Evolutionary conservation across 2,329 filamentous ascomycete genomes (phyloP).

Genomic region (Aspergillus quadricinctus): DNA sequence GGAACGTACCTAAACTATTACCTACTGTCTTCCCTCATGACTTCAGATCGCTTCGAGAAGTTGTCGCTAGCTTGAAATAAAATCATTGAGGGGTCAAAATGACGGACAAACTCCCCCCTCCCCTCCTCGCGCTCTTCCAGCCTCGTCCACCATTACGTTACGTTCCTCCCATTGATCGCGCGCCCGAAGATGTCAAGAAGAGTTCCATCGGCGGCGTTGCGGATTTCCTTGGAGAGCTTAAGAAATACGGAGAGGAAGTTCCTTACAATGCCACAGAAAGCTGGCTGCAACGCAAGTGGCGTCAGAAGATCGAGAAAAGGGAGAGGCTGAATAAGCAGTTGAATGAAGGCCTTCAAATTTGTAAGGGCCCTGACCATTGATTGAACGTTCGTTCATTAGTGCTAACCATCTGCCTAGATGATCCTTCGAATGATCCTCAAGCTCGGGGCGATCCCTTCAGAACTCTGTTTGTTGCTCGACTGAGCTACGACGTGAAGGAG

Average conservation of each 20-base stretch:
- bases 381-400: background rate
- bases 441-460: conserved; percentile 91
- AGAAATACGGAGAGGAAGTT: conserved; percentile 74
- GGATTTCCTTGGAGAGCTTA: conserved; percentile 66
- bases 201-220: conserved; percentile 69
- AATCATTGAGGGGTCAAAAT: conserved; percentile 48
- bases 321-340: conserved; percentile 60
- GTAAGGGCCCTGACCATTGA: conserved; percentile 42
- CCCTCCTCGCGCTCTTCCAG: conserved; percentile 89
- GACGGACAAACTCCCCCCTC: conserved; percentile 94
- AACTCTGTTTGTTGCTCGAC: conserved; percentile 84
- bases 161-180: conserved; percentile 75
- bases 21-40: background rate
- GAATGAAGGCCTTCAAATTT: conserved; percentile 61
- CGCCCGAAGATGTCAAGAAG: conserved; percentile 77
- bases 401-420: conserved; percentile 51
- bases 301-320: conserved; percentile 76
- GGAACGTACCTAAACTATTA: background rate
- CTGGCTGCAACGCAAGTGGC: conserved; percentile 83
- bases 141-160: conserved; percentile 88
- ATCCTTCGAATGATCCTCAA: conserved; percentile 79
- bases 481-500: conserved; percentile 85
- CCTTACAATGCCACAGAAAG: conserved; percentile 81
- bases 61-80: background rate
- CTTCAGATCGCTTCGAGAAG: background rate